Conservation (phyloP, 2,329 filamentous ascomycete genomes). For the Drechslerella dactyloides region DNA sequence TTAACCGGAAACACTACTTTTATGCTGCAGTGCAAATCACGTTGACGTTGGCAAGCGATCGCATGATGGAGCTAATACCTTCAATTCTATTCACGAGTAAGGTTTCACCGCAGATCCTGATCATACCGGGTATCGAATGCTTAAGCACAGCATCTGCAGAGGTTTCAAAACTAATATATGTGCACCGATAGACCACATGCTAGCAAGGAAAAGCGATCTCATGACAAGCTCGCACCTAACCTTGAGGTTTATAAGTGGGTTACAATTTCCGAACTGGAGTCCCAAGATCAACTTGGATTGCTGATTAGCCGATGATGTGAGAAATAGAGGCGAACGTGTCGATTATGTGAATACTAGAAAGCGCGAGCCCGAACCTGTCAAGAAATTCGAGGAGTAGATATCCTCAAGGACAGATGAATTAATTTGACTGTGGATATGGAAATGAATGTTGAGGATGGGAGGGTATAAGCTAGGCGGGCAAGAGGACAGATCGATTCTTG, state of each 20-base stretch:
- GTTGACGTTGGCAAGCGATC: slow-evolving; percentile 17
- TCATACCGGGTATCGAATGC: too few relatives aligned
- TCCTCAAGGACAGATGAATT: too few relatives aligned
- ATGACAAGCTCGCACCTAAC: neutral
- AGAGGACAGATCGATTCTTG: too few relatives aligned
- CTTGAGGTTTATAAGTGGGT: slow-evolving; percentile 1
- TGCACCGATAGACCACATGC: neutral
- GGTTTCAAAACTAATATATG: neutral
- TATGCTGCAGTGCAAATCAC: neutral
- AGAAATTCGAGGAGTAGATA: too few relatives aligned
- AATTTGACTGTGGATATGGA: too few relatives aligned
- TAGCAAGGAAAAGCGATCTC: neutral
- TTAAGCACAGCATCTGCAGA: too few relatives aligned
- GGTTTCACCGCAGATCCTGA: neutral
- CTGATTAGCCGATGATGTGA: neutral
- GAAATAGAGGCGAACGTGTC: neutral
- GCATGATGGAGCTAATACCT: neutral
- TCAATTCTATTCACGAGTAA: neutral
- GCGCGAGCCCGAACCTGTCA: too few relatives aligned
- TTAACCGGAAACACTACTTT: neutral
- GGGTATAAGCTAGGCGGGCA: too few relatives aligned
- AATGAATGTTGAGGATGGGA: too few relatives aligned
- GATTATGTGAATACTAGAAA: slow-evolving; percentile 7
- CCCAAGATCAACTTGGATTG: too few relatives aligned
- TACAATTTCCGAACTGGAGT: neutral